These are phyloP conservation scores for Fagopyrum esculentum DNA, from an alignment of 148 eudicot species.

Conservation along the genomic window DNA sequence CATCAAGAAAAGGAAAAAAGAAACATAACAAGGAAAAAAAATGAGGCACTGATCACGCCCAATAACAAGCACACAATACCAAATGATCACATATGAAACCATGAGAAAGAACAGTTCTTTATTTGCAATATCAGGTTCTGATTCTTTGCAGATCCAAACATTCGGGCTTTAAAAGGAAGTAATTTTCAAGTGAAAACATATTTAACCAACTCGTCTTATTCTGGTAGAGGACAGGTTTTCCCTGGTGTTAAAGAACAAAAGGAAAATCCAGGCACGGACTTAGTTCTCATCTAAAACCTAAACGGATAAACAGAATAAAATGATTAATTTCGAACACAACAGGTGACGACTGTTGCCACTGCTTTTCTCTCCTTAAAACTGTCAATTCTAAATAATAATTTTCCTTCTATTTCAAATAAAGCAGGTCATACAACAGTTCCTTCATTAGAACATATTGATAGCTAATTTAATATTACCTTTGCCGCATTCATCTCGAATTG, in stretches of 20 bases:
- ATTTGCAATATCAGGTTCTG: not conserved
- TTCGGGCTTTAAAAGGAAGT: not conserved
- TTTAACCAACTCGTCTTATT: not conserved
- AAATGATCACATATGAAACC: not conserved
- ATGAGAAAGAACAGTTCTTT: not conserved
- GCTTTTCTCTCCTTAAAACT: no score
- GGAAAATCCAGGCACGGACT: not conserved
- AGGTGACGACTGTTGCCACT: not conserved
- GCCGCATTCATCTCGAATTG: constrained; percentile 86
- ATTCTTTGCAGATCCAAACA: not conserved
- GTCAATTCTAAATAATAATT: no score
- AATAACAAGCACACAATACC: not conserved
- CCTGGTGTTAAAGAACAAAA: not conserved
- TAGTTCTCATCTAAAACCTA: not conserved
- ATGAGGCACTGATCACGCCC: not conserved
- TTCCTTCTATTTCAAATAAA: not conserved
- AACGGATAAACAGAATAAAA: no score
- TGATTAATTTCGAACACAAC: not conserved
- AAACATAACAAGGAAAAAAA: not conserved
- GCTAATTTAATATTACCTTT: constrained; percentile 34
- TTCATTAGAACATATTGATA: not conserved
- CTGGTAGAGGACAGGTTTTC: not conserved
- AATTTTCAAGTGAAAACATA: not conserved
- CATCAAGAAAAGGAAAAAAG: constrained; percentile 6
- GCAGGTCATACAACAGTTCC: not conserved